Evolutionary conservation across 345 rosid genomes (phyloP).

Genomic region (Bruguiera sexangula): DNA sequence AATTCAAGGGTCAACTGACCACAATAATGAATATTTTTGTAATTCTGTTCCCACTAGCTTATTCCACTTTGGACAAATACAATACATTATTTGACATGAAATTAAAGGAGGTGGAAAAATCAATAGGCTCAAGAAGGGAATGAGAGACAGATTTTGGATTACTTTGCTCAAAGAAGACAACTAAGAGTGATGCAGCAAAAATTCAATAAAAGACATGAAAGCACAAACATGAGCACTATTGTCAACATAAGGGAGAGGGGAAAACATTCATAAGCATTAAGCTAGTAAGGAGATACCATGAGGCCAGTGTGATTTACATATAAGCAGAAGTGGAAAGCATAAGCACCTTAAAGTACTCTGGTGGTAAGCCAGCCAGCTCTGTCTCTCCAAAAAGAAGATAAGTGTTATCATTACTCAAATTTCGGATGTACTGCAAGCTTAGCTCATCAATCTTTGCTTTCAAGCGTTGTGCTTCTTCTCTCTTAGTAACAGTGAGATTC

Average conservation of each 20-base stretch:
- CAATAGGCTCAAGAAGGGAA: too few relatives aligned
- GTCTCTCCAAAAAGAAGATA: conserved; percentile 59
- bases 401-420: conserved; percentile 66
- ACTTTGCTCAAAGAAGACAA: too few relatives aligned
- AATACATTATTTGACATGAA: too few relatives aligned
- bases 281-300: too few relatives aligned
- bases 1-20: background rate
- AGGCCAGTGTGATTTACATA: too few relatives aligned
- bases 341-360: conserved; percentile 67
- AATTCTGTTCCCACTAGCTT: too few relatives aligned
- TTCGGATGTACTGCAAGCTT: conserved; percentile 61
- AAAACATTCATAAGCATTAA: too few relatives aligned
- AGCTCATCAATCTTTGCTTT: conserved; percentile 67
- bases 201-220: background rate
- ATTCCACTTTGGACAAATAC: too few relatives aligned
- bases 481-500: conserved; percentile 73
- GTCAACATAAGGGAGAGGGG: too few relatives aligned
- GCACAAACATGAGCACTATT: background rate
- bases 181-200: too few relatives aligned
- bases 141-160: too few relatives aligned
- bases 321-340: background rate
- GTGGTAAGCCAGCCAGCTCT: conserved; percentile 75
- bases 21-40: background rate
- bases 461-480: conserved; percentile 74
- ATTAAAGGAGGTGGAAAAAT: too few relatives aligned